Evolutionary conservation across 1,139 yeast species (phyloP), one percentile per base, ranked within the genome.

Genomic region (Magnusiomyces fungicola): DNA sequence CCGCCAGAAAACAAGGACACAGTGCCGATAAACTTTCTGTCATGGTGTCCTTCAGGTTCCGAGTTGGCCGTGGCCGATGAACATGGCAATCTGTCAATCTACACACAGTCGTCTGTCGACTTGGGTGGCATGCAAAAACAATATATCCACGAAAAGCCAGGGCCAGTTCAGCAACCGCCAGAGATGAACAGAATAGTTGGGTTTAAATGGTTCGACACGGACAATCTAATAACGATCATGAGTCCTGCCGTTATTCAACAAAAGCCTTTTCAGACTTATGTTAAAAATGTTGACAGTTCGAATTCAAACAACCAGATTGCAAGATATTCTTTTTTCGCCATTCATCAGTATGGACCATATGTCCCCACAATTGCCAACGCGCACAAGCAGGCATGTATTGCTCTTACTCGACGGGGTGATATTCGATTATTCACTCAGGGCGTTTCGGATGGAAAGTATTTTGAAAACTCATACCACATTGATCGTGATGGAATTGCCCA

Each of bases 371-470:
- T 45, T 19, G 33, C 50, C 23, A 40, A 34, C 16, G 66, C 75
- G 4, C 74, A 83, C 4, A 83, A 82, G 56, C 86, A 84, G 56
- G 94, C 92, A 1, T 81, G 89, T 59, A 66, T 85, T 32, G 80
- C 80, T 0, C 68, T 87, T 32, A 72, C 94, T 42, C 72, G 74
- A 50, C 78, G 81, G 57, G 95, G 95, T 1, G 71, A 72, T 46
- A 61, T 85, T 34, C 67, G 76, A 19, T 50, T 67, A 32, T 55
- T 65, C 14, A 60, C 62, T 1, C 70, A 67, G 45, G 50, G 55
- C 10, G 61, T 54, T 21, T 45, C 60, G 1, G 65, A 63, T 43
- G 46, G 57, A 3, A 55, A 62, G 29, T 67, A 63, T 48, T 55
- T 58, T 33, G 68, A 67, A 52, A 57, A 61, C 2, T 55, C 59